A percentile compares a stretch with the other conserved stretches of the same genome.
phyloP scores from a whole-genome alignment of 1,284 basidiomycete genomes.

The Mycosarcoma maydis region DNA sequence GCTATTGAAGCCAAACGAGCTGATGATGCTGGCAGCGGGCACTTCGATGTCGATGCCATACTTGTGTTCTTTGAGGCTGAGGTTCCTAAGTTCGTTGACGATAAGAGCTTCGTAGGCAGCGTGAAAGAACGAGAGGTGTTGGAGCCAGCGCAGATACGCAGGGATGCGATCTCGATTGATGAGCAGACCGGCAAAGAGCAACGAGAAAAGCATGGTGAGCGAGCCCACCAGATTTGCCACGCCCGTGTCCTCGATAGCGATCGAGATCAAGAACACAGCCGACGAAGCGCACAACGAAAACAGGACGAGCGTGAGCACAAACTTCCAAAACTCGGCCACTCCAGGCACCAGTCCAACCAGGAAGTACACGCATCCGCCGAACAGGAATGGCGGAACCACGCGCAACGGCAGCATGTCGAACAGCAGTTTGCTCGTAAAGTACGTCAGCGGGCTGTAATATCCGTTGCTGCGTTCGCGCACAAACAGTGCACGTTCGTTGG shows the following conservation, averaged over 20 bases:
- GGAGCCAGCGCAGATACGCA: slow-evolving; percentile 80
- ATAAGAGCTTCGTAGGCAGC: slow-evolving; percentile 96
- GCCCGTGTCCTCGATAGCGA: slow-evolving; percentile 83
- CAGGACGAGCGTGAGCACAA: slow-evolving; percentile 81
- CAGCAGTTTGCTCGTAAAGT: slow-evolving; percentile 92
- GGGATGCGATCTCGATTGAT: slow-evolving; percentile 90
- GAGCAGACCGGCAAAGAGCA: slow-evolving; percentile 91
- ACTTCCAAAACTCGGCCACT: slow-evolving; percentile 93
- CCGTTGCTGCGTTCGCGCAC: slow-evolving; percentile 97
- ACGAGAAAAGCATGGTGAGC: slow-evolving; percentile 89
- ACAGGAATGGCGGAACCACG: slow-evolving; percentile 90
- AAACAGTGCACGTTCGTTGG: slow-evolving; percentile 91
- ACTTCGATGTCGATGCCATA: slow-evolving; percentile 59
- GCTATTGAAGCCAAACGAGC: slow-evolving; percentile 50
- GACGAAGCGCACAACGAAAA: slow-evolving; percentile 95
- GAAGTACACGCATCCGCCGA: slow-evolving; percentile 91
- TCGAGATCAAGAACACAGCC: slow-evolving; percentile 87
- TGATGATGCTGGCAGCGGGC: slow-evolving; percentile 51
- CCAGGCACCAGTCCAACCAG: slow-evolving; percentile 91
- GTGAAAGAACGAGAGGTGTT: slow-evolving; percentile 94
- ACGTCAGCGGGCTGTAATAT: slow-evolving; percentile 93
- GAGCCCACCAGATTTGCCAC: slow-evolving; percentile 93
- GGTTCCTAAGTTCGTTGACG: slow-evolving; percentile 91
- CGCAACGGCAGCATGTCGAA: slow-evolving; percentile 95
- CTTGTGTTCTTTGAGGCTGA: slow-evolving; percentile 81